Base-by-base conservation (phyloP, 2,329 filamentous ascomycete genomes). In the Aspergillus terreus region DNA sequence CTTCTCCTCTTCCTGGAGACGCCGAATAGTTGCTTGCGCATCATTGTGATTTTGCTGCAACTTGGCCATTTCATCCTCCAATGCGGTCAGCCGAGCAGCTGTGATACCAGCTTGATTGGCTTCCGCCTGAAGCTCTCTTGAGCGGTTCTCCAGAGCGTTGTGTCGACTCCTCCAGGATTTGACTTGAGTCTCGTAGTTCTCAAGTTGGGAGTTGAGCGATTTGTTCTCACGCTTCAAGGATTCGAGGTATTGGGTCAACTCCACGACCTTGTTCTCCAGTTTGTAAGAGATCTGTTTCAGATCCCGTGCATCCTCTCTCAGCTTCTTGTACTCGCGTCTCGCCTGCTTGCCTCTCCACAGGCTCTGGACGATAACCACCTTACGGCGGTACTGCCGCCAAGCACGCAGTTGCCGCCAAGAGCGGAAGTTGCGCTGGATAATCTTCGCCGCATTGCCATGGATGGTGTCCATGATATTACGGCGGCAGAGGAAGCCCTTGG, bases 241-340 rank as follows among this genome's bases (percentile, higher is more conserved):
- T 59, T 94, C 92, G 63, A 99, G 76, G 46, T 87, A 90, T 72
- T 99, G 94, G 1, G 94, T 99, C 65, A 99, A 82, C 76, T 99
- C 94, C 57, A 99, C 90, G 57, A 99, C 94, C 84, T 99, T 99
- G 82, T 99, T 97, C 73, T 99, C 94, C 63, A 99, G 79, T 79
- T 96, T 97, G 80, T 99, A 99, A 2, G 94, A 97, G 62, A 99
- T 99, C 74, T 97, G 92, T 80, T 97, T 97, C 71, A 99, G 83
- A 77, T 99, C 95, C 67, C 94, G 88, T 59, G 94, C 94, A 74
- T 99, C 94, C 73, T 96, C 92, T 61, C 94, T 90, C 55, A 95
- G 77, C 62, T 79, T 84, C 83, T 96, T 97, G 80, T 99, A 99
- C 45, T 83, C 85, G 60, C 81, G 83, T 59, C 94, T 85, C 50